A percentile compares a stretch with the other conserved stretches of the same genome.
These are phyloP conservation scores for Barbarea vulgaris DNA, from an alignment of 345 rosid genomes.

Conservation along the genomic window DNA sequence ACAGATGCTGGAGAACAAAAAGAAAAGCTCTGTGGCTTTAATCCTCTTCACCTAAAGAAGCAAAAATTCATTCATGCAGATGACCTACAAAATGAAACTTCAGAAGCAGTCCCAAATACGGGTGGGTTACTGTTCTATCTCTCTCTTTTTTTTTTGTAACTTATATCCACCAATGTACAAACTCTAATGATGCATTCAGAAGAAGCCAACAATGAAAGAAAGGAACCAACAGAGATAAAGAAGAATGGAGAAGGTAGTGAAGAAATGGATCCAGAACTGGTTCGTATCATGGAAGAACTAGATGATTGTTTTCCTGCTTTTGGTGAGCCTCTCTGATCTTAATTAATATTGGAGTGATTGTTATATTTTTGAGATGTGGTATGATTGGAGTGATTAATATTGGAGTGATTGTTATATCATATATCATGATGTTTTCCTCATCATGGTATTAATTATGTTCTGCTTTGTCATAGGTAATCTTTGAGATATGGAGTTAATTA, in stretches of 20 bases:
- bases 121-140: slow-evolving; percentile 46
- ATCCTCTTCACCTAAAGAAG: slow-evolving; percentile 39
- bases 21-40: neutral
- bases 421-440: too few species aligned
- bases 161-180: neutral
- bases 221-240: slow-evolving; percentile 7
- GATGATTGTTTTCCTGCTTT: neutral
- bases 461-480: slow-evolving; percentile 1
- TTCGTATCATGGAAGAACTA: slow-evolving; percentile 15
- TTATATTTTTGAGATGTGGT: neutral
- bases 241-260: slow-evolving; percentile 9
- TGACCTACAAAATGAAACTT: slow-evolving; percentile 47
- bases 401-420: too few species aligned
- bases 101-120: slow-evolving; percentile 41
- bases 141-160: neutral
- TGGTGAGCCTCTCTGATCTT: slow-evolving; percentile 22
- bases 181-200: neutral
- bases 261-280: slow-evolving; percentile 44
- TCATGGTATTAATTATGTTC: slow-evolving; percentile 12
- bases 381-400: too few species aligned
- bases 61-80: slow-evolving; percentile 49
- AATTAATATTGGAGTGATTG: slow-evolving; percentile 10
- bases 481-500: slow-evolving; percentile 12
- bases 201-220: slow-evolving; percentile 3
- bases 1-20: neutral